These are phyloP conservation scores for Rhododendron kiyosumense DNA, from an alignment of 148 eudicot species.

Conservation along the genomic window DNA sequence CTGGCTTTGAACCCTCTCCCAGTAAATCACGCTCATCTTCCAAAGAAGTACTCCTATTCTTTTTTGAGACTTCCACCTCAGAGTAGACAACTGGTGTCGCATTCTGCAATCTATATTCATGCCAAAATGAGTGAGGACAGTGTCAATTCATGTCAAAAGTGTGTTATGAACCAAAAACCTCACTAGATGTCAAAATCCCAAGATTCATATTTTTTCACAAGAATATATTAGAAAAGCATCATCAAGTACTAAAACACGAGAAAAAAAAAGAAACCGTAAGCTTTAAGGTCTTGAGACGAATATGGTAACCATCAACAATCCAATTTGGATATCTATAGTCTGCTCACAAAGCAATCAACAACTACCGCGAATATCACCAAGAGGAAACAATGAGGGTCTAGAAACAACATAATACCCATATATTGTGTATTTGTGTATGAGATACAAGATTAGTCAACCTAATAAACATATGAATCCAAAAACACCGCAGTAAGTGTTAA, in stretches of 20 bases:
- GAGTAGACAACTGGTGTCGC: constrained; percentile 56
- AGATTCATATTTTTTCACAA: neutral
- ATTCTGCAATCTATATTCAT: constrained; percentile 55
- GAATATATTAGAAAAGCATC: neutral
- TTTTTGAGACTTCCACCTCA: constrained; percentile 41
- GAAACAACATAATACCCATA: neutral
- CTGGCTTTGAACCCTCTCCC: constrained; percentile 64
- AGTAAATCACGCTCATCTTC: constrained; percentile 22
- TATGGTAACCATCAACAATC: neutral
- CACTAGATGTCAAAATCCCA: neutral
- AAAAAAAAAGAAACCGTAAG: too few relatives aligned
- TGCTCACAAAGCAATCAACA: neutral
- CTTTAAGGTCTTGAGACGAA: neutral
- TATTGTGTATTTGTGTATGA: neutral
- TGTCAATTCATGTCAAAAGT: neutral
- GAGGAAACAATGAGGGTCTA: neutral
- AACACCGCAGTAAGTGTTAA: neutral
- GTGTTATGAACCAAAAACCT: neutral
- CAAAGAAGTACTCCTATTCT: constrained; percentile 18
- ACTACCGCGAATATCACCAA: neutral
- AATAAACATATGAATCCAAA: neutral
- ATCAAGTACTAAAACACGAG: neutral
- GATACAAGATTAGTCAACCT: neutral
- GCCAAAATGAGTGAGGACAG: neutral
- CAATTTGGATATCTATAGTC: neutral